Percentiles rank a stretch among this genome's conserved stretches.
These are phyloP conservation scores for Starmera amethionina DNA, from an alignment of 805 yeast species.

Conservation along the genomic window DNA sequence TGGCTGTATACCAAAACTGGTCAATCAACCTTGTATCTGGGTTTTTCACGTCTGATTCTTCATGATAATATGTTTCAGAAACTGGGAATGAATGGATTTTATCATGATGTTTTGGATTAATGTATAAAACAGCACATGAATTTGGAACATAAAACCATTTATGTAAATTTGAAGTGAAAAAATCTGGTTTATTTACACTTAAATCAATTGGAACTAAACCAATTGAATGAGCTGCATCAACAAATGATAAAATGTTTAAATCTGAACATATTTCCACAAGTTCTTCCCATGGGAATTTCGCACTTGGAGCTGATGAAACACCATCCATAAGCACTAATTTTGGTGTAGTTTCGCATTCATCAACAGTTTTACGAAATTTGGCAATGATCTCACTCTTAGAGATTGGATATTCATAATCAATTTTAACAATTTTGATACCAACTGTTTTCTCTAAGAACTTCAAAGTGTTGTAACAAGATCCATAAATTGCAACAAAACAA, in stretches of 20 bases:
- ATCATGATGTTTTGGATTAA: conserved; percentile 37
- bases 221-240: conserved; percentile 65
- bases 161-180: conserved; percentile 51
- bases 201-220: conserved; percentile 25
- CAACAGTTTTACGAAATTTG: conserved; percentile 16
- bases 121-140: conserved; percentile 50
- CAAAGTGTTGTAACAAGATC: conserved; percentile 44
- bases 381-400: conserved; percentile 28
- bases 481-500: conserved; percentile 40
- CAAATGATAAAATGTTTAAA: conserved; percentile 37
- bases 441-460: conserved; percentile 24
- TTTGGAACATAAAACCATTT: conserved; percentile 57
- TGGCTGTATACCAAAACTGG: conserved; percentile 41
- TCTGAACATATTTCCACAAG: conserved; percentile 35
- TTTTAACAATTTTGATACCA: neutral
- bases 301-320: conserved; percentile 55
- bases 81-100: conserved; percentile 47
- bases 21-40: conserved; percentile 8
- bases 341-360: conserved; percentile 16
- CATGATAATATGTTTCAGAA: conserved; percentile 27
- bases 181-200: conserved; percentile 44
- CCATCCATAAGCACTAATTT: conserved; percentile 44
- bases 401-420: conserved; percentile 33
- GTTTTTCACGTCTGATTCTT: neutral
- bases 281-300: conserved; percentile 41